phyloP scores from a whole-genome alignment of 352 stramenopile species.

The Phytophthora hybrid region DNA sequence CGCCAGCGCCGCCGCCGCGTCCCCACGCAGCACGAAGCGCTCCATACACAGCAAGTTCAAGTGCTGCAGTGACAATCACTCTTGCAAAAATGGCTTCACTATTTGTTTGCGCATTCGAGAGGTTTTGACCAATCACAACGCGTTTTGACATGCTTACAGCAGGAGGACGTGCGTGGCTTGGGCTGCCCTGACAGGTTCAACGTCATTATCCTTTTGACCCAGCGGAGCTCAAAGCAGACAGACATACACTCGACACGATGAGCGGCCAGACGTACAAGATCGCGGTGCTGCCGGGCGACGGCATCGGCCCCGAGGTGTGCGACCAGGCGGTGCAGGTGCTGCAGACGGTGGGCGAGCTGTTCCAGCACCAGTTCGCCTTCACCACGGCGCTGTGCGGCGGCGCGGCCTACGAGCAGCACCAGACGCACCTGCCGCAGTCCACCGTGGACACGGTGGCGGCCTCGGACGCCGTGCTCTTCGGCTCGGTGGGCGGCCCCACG shows the following conservation, averaged over 20 bases:
- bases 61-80: constrained; percentile 5
- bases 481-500: constrained; percentile 96
- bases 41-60: too few relatives aligned
- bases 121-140: too few relatives aligned
- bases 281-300: constrained; percentile 97
- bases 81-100: constrained; percentile 4
- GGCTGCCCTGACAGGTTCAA: constrained; percentile 12
- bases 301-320: constrained; percentile 99
- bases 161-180: background rate
- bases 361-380: constrained; percentile 93
- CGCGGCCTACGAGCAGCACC: constrained; percentile 92
- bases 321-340: constrained; percentile 94
- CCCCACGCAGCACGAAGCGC: constrained; percentile 65
- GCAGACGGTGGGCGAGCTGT: constrained; percentile 79
- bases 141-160: too few relatives aligned
- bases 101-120: constrained; percentile 32
- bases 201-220: constrained; percentile 27
- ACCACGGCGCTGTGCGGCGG: constrained; percentile 96
- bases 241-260: constrained; percentile 3
- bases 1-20: constrained; percentile 46
- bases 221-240: constrained; percentile 2
- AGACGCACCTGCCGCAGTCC: constrained; percentile 94
- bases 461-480: constrained; percentile 95
- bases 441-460: constrained; percentile 93
- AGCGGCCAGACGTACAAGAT: constrained; percentile 84